Evolutionary conservation across 129 eudicot species (phyloP).

Genomic region (Pseudognaphalium luteoalbum): DNA sequence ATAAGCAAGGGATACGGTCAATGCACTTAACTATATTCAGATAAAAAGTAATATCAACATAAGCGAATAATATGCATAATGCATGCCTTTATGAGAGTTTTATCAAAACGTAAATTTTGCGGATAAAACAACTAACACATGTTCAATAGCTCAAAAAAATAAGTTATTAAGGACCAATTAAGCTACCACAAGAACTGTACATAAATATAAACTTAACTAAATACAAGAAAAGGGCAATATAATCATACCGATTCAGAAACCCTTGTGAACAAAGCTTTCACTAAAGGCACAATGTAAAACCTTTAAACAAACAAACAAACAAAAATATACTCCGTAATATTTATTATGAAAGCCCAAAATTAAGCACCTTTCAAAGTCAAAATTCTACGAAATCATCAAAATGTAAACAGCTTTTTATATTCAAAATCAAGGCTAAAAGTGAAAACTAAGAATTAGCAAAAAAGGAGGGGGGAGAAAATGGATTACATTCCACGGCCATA

Average conservation of each 20-base stretch:
- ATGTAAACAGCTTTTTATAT: too few species aligned
- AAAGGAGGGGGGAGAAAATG: neutral
- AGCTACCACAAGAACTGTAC: neutral
- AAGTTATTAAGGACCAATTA: neutral
- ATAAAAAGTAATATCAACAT: neutral
- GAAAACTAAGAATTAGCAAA: neutral
- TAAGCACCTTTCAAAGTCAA: neutral
- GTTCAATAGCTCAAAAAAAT: neutral
- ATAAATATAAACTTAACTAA: neutral
- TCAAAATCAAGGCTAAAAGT: too few species aligned
- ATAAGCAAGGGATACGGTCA: too few species aligned
- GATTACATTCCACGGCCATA: slow-evolving; percentile 77
- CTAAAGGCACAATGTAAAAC: slow-evolving; percentile 83
- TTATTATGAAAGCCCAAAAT: neutral
- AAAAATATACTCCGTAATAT: neutral
- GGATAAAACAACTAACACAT: neutral
- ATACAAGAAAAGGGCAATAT: neutral
- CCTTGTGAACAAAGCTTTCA: slow-evolving; percentile 51
- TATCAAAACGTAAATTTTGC: neutral
- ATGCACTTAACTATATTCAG: too few species aligned
- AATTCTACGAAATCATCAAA: neutral
- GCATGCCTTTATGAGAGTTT: slow-evolving; percentile 5
- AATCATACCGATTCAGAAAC: slow-evolving; percentile 59
- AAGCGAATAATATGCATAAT: neutral
- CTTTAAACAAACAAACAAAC: slow-evolving; percentile 36